A percentile compares a stretch with the other conserved stretches of the same genome.
phyloP scores from a whole-genome alignment of 2,329 filamentous ascomycete genomes.

The Colletotrichum agaves region DNA sequence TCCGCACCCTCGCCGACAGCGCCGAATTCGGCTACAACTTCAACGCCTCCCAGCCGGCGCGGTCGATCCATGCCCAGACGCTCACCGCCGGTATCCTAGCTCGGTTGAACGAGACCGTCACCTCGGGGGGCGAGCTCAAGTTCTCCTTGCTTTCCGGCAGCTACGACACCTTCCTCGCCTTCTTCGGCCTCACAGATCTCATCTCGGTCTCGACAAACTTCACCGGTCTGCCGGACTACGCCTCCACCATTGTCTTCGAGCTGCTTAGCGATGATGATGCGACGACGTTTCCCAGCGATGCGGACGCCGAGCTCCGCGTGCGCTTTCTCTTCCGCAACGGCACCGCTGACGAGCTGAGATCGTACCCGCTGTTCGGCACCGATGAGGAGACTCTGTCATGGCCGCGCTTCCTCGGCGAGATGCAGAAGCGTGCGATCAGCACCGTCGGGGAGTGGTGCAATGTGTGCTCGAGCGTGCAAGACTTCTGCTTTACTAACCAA shows the following conservation, averaged over 20 bases:
- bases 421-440: constrained; percentile 44
- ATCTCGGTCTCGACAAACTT: constrained; percentile 44
- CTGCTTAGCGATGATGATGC: constrained; percentile 43
- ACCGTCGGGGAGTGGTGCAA: constrained; percentile 47
- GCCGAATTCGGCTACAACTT: constrained; percentile 47
- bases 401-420: constrained; percentile 44
- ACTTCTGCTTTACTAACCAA: constrained; percentile 48
- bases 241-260: constrained; percentile 50
- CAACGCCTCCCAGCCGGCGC: constrained; percentile 44
- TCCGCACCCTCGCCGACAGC: constrained; percentile 48
- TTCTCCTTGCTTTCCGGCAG: constrained; percentile 48
- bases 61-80: constrained; percentile 47
- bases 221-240: constrained; percentile 48
- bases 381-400: constrained; percentile 44
- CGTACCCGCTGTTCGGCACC: constrained; percentile 46
- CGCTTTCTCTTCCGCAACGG: constrained; percentile 51
- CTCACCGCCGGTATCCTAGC: constrained; percentile 45
- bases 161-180: constrained; percentile 51
- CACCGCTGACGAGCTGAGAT: constrained; percentile 43
- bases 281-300: constrained; percentile 42
- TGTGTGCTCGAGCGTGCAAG: constrained; percentile 42
- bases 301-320: constrained; percentile 43
- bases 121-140: constrained; percentile 45
- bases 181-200: constrained; percentile 46
- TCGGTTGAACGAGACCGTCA: constrained; percentile 47